These are phyloP conservation scores for Massariosphaeria phaeospora DNA, from an alignment of 495 filamentous ascomycete genomes.

Conservation along the genomic window DNA sequence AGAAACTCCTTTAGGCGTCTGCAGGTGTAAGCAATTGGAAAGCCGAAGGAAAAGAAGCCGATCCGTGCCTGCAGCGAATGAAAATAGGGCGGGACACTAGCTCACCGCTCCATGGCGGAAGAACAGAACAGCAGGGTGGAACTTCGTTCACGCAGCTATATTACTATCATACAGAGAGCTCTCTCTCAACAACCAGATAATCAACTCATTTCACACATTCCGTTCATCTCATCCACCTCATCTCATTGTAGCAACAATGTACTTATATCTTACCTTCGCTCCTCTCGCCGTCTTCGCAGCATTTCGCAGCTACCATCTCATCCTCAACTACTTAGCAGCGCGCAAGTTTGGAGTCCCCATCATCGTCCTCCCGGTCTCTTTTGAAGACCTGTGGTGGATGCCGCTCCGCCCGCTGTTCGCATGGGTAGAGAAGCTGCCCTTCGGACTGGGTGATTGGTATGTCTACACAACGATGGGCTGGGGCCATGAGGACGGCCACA, in stretches of 20 bases:
- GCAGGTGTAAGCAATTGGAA: too few relatives aligned
- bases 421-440: conserved; percentile 14
- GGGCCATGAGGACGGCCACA: not conserved
- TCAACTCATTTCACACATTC: too few relatives aligned
- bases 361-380: conserved; percentile 9
- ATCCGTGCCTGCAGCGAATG: too few relatives aligned
- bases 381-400: conserved; percentile 15
- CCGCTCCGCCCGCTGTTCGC: conserved; percentile 9
- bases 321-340: conserved; percentile 1
- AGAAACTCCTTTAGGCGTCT: too few relatives aligned
- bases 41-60: too few relatives aligned
- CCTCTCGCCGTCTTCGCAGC: not conserved
- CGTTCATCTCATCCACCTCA: too few relatives aligned
- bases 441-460: conserved; percentile 21
- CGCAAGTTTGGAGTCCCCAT: conserved; percentile 7
- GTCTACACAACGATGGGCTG: conserved; percentile 22
- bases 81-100: too few relatives aligned
- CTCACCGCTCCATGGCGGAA: too few relatives aligned
- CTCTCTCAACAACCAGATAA: too few relatives aligned
- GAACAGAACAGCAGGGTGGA: too few relatives aligned
- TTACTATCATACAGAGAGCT: too few relatives aligned
- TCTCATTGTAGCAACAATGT: not conserved
- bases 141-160: too few relatives aligned
- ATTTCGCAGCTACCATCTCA: not conserved
- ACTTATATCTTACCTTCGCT: not conserved